A percentile compares a stretch with the other conserved stretches of the same genome.
phyloP scores from a whole-genome alignment of 2,329 filamentous ascomycete species.

The Clonostachys byssicola region DNA sequence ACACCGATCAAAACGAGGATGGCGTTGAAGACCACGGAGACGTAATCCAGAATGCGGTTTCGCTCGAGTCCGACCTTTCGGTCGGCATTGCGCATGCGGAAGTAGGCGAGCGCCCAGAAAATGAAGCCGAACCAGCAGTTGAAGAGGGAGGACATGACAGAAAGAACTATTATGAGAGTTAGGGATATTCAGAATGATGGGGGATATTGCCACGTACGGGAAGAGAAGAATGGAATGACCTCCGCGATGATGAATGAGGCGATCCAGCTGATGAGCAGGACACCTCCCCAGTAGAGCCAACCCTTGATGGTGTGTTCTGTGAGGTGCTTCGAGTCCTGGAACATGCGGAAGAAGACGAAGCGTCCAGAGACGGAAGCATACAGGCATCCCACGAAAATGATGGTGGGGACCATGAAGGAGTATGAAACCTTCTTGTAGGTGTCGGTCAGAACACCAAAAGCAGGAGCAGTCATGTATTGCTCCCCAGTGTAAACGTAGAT shows the following conservation, averaged over 20 bases:
- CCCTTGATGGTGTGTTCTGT: constrained; percentile 75
- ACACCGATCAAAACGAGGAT: constrained; percentile 70
- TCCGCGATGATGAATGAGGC: constrained; percentile 89
- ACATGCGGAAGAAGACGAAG: constrained; percentile 88
- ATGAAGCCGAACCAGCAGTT: constrained; percentile 95
- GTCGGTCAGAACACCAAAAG: constrained; percentile 78
- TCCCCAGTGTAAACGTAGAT: constrained; percentile 87
- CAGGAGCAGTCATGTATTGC: constrained; percentile 83
- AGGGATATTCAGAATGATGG: not conserved
- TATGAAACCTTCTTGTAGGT: constrained; percentile 86
- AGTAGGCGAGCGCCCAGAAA: constrained; percentile 83
- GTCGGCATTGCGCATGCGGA: constrained; percentile 69
- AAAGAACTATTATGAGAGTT: constrained; percentile 39
- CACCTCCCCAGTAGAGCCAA: constrained; percentile 74
- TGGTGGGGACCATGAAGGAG: constrained; percentile 91
- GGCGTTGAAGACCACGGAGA: constrained; percentile 64
- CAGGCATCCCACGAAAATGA: constrained; percentile 87
- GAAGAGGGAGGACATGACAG: constrained; percentile 81
- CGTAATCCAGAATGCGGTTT: constrained; percentile 40
- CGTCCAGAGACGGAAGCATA: constrained; percentile 88
- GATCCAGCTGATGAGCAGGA: constrained; percentile 69
- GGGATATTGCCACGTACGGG: constrained; percentile 37
- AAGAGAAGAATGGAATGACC: constrained; percentile 90
- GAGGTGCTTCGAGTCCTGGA: constrained; percentile 76
- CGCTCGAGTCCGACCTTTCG: constrained; percentile 45